Percentiles rank a stretch among this genome's conserved stretches.
phyloP scores from a whole-genome alignment of 75 land plant species.

The Selaginella tamariscina region DNA sequence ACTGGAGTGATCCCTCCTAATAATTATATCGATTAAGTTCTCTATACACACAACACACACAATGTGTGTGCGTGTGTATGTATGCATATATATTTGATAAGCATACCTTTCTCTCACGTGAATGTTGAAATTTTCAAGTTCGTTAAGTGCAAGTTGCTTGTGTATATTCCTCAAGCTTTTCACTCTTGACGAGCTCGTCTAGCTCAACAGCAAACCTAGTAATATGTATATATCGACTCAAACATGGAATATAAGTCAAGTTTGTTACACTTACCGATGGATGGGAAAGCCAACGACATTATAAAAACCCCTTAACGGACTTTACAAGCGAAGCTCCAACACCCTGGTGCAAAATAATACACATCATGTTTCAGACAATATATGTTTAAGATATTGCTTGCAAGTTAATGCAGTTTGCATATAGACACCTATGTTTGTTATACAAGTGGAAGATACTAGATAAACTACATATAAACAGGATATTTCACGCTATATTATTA shows the following conservation, averaged over 20 bases:
- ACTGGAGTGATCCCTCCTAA: no score
- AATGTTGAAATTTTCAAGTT: no score
- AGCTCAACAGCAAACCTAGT: not conserved
- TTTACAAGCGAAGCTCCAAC: conserved; percentile 42
- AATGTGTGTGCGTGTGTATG: no score
- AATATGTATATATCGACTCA: not conserved
- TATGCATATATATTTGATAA: no score
- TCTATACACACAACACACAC: no score
- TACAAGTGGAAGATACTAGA: not conserved
- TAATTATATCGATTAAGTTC: no score
- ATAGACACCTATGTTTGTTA: not conserved
- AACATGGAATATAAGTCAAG: not conserved
- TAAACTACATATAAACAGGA: not conserved
- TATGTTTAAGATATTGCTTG: not conserved
- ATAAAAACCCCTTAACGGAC: conserved; percentile 34
- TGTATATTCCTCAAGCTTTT: not conserved
- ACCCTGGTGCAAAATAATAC: conserved; percentile 22
- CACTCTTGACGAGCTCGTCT: not conserved
- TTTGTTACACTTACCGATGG: conserved; percentile 31
- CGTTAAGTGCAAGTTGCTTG: no score
- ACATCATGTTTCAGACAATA: not conserved
- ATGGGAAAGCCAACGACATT: conserved; percentile 45
- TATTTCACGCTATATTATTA: not conserved
- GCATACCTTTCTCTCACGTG: no score
- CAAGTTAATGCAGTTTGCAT: not conserved